Percentiles rank a stretch among this genome's conserved stretches.
phyloP scores from a whole-genome alignment of 148 eudicot genomes.

The Amaranthus hypochondriacus region DNA sequence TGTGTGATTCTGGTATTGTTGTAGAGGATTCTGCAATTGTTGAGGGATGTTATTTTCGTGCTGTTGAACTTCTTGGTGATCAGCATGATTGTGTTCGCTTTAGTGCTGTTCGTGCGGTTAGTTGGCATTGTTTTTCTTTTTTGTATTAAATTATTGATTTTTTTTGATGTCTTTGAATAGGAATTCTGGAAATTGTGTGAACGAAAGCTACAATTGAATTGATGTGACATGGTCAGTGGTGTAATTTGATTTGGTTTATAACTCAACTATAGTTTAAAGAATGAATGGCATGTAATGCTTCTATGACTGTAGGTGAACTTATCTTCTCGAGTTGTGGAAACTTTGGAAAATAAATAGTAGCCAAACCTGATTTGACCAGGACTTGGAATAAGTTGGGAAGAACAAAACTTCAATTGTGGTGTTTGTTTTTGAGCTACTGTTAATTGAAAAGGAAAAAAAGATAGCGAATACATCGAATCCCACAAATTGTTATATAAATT shows the following conservation, averaged over 20 bases:
- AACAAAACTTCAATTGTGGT: background rate
- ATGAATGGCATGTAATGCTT: background rate
- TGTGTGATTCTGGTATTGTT: conserved; percentile 30
- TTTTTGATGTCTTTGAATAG: background rate
- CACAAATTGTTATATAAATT: background rate
- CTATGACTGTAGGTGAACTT: too few relatives aligned
- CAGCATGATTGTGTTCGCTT: conserved; percentile 51
- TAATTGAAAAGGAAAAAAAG: background rate
- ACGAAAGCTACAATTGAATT: background rate
- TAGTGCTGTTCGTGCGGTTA: conserved; percentile 64
- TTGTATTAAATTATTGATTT: background rate
- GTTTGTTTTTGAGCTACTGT: background rate
- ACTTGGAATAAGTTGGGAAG: background rate
- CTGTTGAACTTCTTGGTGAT: conserved; percentile 55
- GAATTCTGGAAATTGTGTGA: background rate
- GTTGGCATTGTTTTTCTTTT: background rate
- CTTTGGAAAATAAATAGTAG: too few relatives aligned
- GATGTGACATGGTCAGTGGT: background rate
- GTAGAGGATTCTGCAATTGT: conserved; percentile 46
- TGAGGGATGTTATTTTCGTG: conserved; percentile 57
- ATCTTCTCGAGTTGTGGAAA: too few relatives aligned
- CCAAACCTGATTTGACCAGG: too few relatives aligned
- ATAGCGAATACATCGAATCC: background rate
- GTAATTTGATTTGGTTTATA: background rate
- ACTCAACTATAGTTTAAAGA: background rate